A percentile compares a stretch with the other conserved stretches of the same genome.
These are phyloP conservation scores for Fagopyrum esculentum DNA, from an alignment of 148 eudicot species.

Conservation along the genomic window DNA sequence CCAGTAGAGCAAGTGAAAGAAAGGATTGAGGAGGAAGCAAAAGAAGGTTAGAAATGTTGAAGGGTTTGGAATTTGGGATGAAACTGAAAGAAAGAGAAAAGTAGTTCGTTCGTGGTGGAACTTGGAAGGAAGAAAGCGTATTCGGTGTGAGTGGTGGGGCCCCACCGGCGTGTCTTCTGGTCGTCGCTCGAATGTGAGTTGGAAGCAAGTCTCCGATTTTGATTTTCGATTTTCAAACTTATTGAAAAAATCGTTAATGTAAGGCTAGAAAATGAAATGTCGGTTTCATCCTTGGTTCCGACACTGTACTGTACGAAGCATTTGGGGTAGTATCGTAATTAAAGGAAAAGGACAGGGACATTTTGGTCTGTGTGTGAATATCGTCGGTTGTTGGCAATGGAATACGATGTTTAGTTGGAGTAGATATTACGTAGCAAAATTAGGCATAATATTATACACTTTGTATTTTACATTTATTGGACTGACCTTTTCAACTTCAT, in stretches of 20 bases:
- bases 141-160: not conserved
- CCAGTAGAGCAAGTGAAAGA: not conserved
- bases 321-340: not conserved
- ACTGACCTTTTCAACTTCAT: too few species aligned
- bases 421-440: not conserved
- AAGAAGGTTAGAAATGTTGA: not conserved
- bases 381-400: not conserved
- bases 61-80: not conserved
- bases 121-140: constrained; percentile 2
- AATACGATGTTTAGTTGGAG: not conserved
- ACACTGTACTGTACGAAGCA: not conserved
- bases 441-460: too few species aligned
- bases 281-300: not conserved
- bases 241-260: not conserved
- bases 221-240: not conserved
- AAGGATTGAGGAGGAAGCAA: not conserved
- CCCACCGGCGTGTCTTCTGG: not conserved
- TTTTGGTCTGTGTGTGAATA: not conserved
- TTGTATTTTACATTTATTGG: too few species aligned
- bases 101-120: not conserved
- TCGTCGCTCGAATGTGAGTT: not conserved
- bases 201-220: not conserved
- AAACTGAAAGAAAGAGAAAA: not conserved
- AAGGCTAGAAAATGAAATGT: not conserved
- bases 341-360: not conserved